phyloP scores from a whole-genome alignment of 495 filamentous ascomycete species.

The Astrothelium subdiscretum region DNA sequence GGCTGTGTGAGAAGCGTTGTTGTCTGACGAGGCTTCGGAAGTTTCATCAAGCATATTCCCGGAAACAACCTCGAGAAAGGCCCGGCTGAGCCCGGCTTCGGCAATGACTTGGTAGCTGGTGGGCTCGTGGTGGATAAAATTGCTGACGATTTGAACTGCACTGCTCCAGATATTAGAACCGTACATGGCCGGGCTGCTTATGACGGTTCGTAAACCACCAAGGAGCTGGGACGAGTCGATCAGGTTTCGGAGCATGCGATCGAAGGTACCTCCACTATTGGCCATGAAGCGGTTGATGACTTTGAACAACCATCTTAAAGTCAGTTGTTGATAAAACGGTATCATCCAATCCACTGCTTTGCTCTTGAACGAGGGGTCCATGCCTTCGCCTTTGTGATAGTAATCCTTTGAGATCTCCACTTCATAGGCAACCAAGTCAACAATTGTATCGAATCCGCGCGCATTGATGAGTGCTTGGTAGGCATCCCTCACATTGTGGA shows the following conservation, averaged over 20 bases:
- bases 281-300: constrained; percentile 94
- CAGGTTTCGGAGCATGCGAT: constrained; percentile 79
- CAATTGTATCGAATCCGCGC: constrained; percentile 75
- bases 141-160: constrained; percentile 78
- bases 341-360: constrained; percentile 82
- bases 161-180: constrained; percentile 91
- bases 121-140: constrained; percentile 97
- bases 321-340: constrained; percentile 82
- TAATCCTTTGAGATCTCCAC: constrained; percentile 58
- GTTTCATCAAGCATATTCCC: constrained; percentile 35
- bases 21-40: constrained; percentile 24
- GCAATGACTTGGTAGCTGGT: constrained; percentile 93
- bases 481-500: constrained; percentile 69
- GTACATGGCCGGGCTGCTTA: constrained; percentile 63
- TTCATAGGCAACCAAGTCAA: constrained; percentile 70
- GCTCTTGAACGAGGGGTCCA: constrained; percentile 65
- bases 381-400: constrained; percentile 55
- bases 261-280: constrained; percentile 70
- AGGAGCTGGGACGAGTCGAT: constrained; percentile 86
- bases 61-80: constrained; percentile 71
- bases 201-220: constrained; percentile 64
- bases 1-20: constrained; percentile 18
- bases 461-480: constrained; percentile 67
- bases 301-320: constrained; percentile 84
- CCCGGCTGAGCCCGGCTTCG: constrained; percentile 81